A percentile compares a stretch with the other conserved stretches of the same genome.
phyloP scores from a whole-genome alignment of 225 moss, liverwort and hornwort genomes.

The Anthoceros angustus region DNA sequence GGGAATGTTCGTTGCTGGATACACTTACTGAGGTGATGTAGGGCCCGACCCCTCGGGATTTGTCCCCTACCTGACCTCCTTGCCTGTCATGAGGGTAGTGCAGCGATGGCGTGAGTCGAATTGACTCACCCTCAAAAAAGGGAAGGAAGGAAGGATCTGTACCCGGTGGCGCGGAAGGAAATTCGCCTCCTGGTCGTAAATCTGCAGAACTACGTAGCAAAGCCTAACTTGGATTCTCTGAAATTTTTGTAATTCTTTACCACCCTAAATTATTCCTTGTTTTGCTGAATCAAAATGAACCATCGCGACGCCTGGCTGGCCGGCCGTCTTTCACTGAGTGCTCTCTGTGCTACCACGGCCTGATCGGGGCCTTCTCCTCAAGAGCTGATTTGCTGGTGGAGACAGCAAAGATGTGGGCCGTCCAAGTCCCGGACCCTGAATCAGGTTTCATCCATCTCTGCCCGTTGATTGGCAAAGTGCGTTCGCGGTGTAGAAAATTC shows the following conservation, averaged over 20 bases:
- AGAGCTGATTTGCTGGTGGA: too few species aligned
- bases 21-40: constrained; percentile 14
- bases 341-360: neutral
- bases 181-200: too few species aligned
- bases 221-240: too few species aligned
- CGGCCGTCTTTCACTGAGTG: neutral
- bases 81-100: too few species aligned
- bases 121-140: too few species aligned
- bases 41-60: too few species aligned
- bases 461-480: neutral
- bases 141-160: too few species aligned
- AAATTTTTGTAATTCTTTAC: too few species aligned
- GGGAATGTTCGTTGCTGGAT: constrained; percentile 30
- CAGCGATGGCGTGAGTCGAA: too few species aligned
- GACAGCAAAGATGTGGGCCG: neutral
- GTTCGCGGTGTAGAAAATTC: neutral
- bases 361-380: neutral
- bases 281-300: neutral
- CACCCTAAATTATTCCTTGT: neutral
- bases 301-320: neutral
- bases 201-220: too few species aligned
- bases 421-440: neutral
- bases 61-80: too few species aligned
- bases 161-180: too few species aligned
- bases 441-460: neutral